phyloP scores from a whole-genome alignment of 1,284 basidiomycete species.

The Veloboletus limbatus region DNA sequence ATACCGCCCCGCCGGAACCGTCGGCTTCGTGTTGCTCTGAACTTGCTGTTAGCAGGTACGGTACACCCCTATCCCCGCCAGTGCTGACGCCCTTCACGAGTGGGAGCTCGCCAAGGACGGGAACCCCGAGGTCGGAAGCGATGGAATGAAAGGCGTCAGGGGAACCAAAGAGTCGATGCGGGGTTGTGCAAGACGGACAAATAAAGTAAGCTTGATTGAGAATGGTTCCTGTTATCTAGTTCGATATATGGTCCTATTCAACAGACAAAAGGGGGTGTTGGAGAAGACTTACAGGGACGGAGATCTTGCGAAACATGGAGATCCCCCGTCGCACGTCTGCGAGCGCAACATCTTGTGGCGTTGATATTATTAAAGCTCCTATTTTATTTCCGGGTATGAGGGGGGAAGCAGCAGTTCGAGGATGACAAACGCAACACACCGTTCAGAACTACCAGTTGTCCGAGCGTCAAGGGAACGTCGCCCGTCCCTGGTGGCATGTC shows the following conservation, averaged over 20 bases:
- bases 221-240: slow-evolving; percentile 82
- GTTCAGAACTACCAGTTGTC: slow-evolving; percentile 86
- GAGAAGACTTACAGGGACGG: slow-evolving; percentile 67
- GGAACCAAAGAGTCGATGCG: slow-evolving; percentile 80
- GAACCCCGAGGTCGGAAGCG: slow-evolving; percentile 58
- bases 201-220: slow-evolving; percentile 91
- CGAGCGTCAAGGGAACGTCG: slow-evolving; percentile 90
- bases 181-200: slow-evolving; percentile 72
- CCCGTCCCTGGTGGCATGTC: slow-evolving; percentile 99
- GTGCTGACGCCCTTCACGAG: slow-evolving; percentile 76
- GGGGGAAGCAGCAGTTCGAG: no score
- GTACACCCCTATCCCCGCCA: slow-evolving; percentile 73
- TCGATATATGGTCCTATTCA: slow-evolving; percentile 3
- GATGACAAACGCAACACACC: slow-evolving; percentile 45
- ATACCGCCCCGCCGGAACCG: slow-evolving; percentile 39
- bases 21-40: slow-evolving; percentile 26
- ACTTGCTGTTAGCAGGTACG: slow-evolving; percentile 45
- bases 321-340: slow-evolving; percentile 93
- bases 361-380: slow-evolving; percentile 89
- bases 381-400: background rate
- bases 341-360: slow-evolving; percentile 93
- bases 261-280: background rate
- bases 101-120: slow-evolving; percentile 83
- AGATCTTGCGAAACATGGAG: slow-evolving; percentile 89
- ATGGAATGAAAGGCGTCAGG: slow-evolving; percentile 64